phyloP scores from a whole-genome alignment of 2,329 filamentous ascomycete genomes.

The Neonectria punicea region DNA sequence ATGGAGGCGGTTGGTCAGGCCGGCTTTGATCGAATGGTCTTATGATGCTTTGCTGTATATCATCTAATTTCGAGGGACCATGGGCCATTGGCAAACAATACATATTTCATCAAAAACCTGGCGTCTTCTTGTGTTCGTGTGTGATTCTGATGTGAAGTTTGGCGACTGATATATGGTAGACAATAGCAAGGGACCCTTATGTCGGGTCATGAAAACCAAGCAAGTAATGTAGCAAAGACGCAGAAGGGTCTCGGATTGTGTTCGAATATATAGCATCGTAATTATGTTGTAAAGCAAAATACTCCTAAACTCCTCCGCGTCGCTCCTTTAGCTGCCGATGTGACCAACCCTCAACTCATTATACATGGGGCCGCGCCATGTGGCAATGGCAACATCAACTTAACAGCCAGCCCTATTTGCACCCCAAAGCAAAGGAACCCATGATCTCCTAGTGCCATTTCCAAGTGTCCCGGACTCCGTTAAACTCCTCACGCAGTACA shows the following conservation, averaged over 20 bases:
- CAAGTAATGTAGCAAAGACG: neutral
- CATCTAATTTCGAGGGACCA: constrained; percentile 44
- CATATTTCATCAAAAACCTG: constrained; percentile 36
- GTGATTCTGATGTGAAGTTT: neutral
- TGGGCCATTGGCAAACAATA: constrained; percentile 39
- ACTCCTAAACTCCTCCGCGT: constrained; percentile 17
- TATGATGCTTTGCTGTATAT: constrained; percentile 42
- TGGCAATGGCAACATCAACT: neutral
- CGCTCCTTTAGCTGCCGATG: neutral
- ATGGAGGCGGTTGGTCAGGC: constrained; percentile 27
- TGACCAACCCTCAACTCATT: neutral
- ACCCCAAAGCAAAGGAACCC: neutral
- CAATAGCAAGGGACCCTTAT: neutral
- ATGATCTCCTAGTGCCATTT: neutral
- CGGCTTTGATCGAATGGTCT: constrained; percentile 34
- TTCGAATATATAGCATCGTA: neutral
- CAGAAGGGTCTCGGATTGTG: neutral
- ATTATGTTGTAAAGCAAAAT: neutral
- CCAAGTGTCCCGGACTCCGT: constrained; percentile 26
- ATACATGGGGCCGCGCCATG: neutral
- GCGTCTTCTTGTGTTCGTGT: neutral
- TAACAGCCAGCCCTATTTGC: neutral
- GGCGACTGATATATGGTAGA: neutral
- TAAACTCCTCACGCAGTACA: constrained; percentile 15
- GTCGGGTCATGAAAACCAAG: neutral